Base-by-base conservation (phyloP, 2,329 filamentous ascomycete species). In the Emergomyces orientalis region DNA sequence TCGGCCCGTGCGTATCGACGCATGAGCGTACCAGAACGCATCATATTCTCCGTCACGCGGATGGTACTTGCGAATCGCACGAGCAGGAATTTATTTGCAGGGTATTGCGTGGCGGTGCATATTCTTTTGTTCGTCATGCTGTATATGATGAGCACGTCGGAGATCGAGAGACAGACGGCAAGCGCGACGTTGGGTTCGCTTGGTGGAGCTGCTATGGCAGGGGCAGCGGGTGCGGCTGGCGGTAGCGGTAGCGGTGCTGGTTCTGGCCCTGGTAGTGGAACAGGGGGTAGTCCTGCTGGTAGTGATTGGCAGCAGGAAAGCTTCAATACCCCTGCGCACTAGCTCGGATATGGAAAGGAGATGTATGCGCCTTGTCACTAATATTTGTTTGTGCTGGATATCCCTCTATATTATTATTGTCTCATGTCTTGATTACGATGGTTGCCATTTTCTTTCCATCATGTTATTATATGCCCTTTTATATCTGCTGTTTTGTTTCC, bases 81-180 rank as follows among this genome's bases (percentile, higher is more conserved):
- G 34, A 97, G 91, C 77, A 84, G 95, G 66, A 99, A 97, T 74
- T 75, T 99, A 64, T 99, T 99, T 76, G 94, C 92, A 0, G 86
- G 85, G 13, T 99, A 99, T 75, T 95, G 93, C 74, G 79, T 97
- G 43, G 90, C 87, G 41, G 81, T 99, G 68, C 94, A 99, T 78
- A 71, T 97, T 54, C 78, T 99, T 57, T 87, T 97, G 2, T 94
- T 99, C 71, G 81, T 88, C 68, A 88, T 91, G 75, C 79, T 97
- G 65, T 97, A 93, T 76, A 92, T 87, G 84, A 86, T 91, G 71
- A 90, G 90, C 64, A 84, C 61, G 41, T n/a, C 54, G 11, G 61
- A 90, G 69, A 82, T 86, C 41, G 86, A 87, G 71, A 78, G 81
- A 68, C 84, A 88, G 71, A 81, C 82, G 56, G 82, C 80, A 43